Percentiles rank a stretch among this genome's conserved stretches.
phyloP scores from a whole-genome alignment of 2,329 filamentous ascomycete species.

The Pseudogymnoascus sp. region DNA sequence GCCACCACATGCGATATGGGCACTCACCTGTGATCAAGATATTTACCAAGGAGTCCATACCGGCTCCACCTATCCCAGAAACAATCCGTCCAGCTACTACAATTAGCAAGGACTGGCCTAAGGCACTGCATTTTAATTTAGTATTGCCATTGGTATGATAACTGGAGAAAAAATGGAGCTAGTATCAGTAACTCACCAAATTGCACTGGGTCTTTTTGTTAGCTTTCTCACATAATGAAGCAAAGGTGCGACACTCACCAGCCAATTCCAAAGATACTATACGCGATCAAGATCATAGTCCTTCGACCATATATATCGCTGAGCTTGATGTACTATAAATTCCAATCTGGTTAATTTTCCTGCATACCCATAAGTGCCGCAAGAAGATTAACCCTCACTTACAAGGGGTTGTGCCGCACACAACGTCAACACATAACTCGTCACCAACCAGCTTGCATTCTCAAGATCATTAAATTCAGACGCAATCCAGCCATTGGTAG shows the following conservation, averaged over 20 bases:
- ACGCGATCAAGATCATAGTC: conserved; percentile 42
- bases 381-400: conserved; percentile 17
- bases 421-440: conserved; percentile 45
- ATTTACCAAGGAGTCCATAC: conserved; percentile 45
- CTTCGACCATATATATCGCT: conserved; percentile 54
- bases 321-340: conserved; percentile 34
- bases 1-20: neutral
- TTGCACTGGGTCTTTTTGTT: conserved; percentile 15
- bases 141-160: neutral
- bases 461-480: conserved; percentile 54
- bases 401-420: conserved; percentile 49
- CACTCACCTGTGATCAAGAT: conserved; percentile 45
- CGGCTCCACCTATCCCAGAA: conserved; percentile 46
- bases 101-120: conserved; percentile 41
- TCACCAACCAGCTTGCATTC: conserved; percentile 53
- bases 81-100: conserved; percentile 47
- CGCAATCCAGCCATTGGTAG: conserved; percentile 56
- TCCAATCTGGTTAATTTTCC: neutral
- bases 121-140: conserved; percentile 32
- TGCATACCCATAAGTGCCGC: neutral
- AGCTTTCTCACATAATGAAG: neutral
- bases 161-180: neutral
- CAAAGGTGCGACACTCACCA: neutral
- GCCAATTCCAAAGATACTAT: conserved; percentile 44
- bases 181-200: conserved; percentile 36